A percentile compares a stretch with the other conserved stretches of the same genome.
Conservation (phyloP, 495 filamentous ascomycete genomes). For the Extremus antarcticus region DNA sequence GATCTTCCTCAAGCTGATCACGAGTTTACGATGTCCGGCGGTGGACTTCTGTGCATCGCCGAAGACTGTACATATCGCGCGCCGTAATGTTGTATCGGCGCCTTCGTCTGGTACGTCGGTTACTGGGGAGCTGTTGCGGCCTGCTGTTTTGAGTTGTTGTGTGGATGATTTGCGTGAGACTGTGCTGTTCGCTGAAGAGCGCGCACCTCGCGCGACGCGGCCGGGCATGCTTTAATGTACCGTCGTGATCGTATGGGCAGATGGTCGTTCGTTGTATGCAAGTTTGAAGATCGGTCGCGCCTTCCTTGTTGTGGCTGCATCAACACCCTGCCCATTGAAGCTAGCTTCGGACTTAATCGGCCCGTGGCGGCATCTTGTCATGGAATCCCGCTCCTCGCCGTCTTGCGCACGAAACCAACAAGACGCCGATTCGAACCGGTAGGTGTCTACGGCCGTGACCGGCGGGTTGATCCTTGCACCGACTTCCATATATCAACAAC, state of each 20-base stretch:
- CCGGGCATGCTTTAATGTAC: slow-evolving; percentile 33
- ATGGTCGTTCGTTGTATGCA: no score
- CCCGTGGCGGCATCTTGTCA: no score
- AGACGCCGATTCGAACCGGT: no score
- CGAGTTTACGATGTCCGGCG: slow-evolving; percentile 79
- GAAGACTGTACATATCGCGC: slow-evolving; percentile 69
- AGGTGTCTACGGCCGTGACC: no score
- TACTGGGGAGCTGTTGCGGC: slow-evolving; percentile 55
- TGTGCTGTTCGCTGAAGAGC: slow-evolving; percentile 16
- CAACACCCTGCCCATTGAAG: no score
- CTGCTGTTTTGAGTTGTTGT: slow-evolving; percentile 23
- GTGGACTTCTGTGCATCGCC: slow-evolving; percentile 78
- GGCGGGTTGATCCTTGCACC: no score
- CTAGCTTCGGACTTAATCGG: no score
- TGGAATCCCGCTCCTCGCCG: no score
- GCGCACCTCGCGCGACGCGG: slow-evolving; percentile 26
- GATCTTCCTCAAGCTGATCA: slow-evolving; percentile 67
- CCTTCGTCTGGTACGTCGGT: slow-evolving; percentile 63
- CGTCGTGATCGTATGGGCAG: not conserved
- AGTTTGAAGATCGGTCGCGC: no score
- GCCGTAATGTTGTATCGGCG: slow-evolving; percentile 57
- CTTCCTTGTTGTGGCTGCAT: no score
- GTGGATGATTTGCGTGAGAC: slow-evolving; percentile 29
- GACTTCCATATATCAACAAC: no score
- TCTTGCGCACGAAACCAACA: no score